Evolutionary conservation across 169 alveolate genomes (phyloP).

Genomic region (Cryptosporidium xiaoi): DNA sequence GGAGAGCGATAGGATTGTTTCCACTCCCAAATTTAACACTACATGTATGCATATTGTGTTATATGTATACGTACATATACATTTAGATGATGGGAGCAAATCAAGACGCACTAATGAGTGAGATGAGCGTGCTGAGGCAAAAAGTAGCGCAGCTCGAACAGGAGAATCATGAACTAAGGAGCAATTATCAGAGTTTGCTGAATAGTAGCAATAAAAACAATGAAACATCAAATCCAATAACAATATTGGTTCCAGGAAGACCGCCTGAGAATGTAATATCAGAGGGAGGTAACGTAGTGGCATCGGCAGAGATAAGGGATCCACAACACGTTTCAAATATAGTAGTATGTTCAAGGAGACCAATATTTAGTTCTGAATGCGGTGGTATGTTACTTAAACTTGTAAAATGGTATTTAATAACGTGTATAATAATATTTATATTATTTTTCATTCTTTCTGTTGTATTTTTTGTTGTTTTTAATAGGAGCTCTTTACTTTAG

Average conservation of each 20-base stretch:
- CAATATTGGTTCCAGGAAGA: constrained; percentile 59
- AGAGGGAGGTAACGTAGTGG: constrained; percentile 27
- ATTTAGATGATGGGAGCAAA: too few species aligned
- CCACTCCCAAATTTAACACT: too few species aligned
- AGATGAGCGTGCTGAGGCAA: neutral
- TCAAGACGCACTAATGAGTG: neutral
- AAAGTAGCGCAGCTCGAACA: neutral
- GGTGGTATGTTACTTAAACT: constrained; percentile 47
- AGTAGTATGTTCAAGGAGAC: constrained; percentile 4
- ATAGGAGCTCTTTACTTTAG: constrained; percentile 59
- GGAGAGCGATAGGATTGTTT: too few species aligned
- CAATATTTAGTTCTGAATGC: constrained; percentile 23
- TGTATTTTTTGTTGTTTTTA: neutral
- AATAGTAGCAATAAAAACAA: neutral
- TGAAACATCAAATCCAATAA: neutral
- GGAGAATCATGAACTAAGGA: constrained; percentile 4
- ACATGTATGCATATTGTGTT: too few species aligned
- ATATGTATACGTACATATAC: too few species aligned
- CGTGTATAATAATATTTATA: neutral
- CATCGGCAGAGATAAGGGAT: constrained; percentile 22
- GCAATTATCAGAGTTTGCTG: too few species aligned
- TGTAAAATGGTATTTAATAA: neutral
- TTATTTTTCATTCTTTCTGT: neutral
- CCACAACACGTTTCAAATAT: constrained; percentile 43
- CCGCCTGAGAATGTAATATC: constrained; percentile 22